Evolutionary conservation across 1,139 yeast genomes (phyloP).

Genomic region (Suhomyces bribrorum): DNA sequence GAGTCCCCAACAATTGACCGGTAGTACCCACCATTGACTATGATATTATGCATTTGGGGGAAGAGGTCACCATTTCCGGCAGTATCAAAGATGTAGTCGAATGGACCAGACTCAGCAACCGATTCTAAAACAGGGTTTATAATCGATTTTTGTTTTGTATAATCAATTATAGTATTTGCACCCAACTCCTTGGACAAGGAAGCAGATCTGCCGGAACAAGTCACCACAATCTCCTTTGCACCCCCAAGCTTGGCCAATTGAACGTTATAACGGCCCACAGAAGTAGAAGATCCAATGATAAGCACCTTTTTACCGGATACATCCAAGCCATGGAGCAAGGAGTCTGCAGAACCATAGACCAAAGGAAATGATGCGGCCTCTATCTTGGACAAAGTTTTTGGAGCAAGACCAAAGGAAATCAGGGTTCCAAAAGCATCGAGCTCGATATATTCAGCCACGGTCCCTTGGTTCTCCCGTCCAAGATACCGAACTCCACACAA

Average conservation of each 20-base stretch:
- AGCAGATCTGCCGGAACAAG: slow-evolving; percentile 36
- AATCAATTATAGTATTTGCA: slow-evolving; percentile 53
- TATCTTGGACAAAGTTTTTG: slow-evolving; percentile 45
- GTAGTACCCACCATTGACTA: slow-evolving; percentile 21
- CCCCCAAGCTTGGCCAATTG: slow-evolving; percentile 56
- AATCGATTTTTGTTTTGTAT: slow-evolving; percentile 33
- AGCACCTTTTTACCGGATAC: slow-evolving; percentile 42
- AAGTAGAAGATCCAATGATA: slow-evolving; percentile 71
- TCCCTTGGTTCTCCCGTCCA: slow-evolving; percentile 42
- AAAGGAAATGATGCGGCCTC: slow-evolving; percentile 63
- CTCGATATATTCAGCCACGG: slow-evolving; percentile 41
- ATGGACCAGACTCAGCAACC: slow-evolving; percentile 29
- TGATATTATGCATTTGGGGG: slow-evolving; percentile 4
- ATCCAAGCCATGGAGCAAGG: slow-evolving; percentile 20
- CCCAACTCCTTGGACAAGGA: slow-evolving; percentile 48
- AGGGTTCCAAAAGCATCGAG: slow-evolving; percentile 44
- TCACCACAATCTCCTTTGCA: slow-evolving; percentile 47
- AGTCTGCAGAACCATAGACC: slow-evolving; percentile 59
- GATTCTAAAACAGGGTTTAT: slow-evolving; percentile 27
- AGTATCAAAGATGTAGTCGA: slow-evolving; percentile 40
- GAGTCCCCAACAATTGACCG: slow-evolving; percentile 53
- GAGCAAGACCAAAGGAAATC: slow-evolving; percentile 45
- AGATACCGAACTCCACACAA: slow-evolving; percentile 55
- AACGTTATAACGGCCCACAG: slow-evolving; percentile 63
- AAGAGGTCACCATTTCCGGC: slow-evolving; percentile 28